Base-by-base conservation (phyloP, 2,329 filamentous ascomycete genomes). In the Sarocladium strictum region DNA sequence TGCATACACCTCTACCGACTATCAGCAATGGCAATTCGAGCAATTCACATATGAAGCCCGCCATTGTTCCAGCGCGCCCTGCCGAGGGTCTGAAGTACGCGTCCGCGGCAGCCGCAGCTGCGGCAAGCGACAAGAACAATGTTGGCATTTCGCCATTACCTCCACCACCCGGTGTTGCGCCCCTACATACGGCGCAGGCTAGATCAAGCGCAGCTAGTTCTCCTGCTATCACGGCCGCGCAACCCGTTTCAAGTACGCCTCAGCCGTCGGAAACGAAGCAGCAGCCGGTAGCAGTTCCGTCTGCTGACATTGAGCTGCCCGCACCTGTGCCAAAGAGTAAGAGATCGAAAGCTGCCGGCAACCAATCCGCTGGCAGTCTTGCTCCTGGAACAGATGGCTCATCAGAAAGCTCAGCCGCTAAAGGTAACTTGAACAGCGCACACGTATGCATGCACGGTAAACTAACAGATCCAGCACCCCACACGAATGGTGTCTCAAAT, bases 21-120 rank as follows among this genome's bases (percentile, higher is more conserved):
- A 79, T 80, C 56, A 79, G 81, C 61, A 88, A 80, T 66, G 80
- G 80, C 65, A 68, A 60, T 37, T 14, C 17, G n/a, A 73, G 79
- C 55, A 78, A 77, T 53, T 78, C 77, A 53, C 75, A 79, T 53
- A 97, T 97, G 93, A 99, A 97, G 75, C 93, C 94, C 12, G 94
- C 94, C 17, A 86, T 90, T 17, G 73, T 92, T 63, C 94, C 94
- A 1, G 85, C 89, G 56, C 84, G 93, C 68, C 85, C 89, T 3
- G 91, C 91, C 49, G 93, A 97, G 69, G 90, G 89, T 1, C 77
- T 99, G 61, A 97, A 97, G 72, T 99, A 99, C 68, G 94, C 94
- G 43, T 97, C 94, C 35, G 94, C 94, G 0, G 94, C 94, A 0
- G 94, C 94, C 0, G 94, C 94, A 0, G 94, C 93, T 0, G 93